These are phyloP conservation scores for Magnolia changhungtana DNA, from an alignment of 164 flowering plant genomes.

Conservation along the genomic window DNA sequence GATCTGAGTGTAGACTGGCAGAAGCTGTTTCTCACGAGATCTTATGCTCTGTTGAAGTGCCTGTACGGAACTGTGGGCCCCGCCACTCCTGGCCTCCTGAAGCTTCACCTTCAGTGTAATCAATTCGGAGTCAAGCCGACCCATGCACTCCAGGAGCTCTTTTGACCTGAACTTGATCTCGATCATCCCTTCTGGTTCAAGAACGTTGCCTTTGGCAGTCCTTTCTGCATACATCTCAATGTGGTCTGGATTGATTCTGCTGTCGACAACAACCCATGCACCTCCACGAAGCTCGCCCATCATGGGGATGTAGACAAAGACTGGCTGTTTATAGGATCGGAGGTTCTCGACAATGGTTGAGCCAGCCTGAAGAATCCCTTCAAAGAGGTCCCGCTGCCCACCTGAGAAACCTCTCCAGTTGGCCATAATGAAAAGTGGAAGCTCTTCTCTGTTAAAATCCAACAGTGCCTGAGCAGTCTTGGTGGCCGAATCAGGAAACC, in stretches of 20 bases:
- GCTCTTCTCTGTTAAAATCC: constrained; percentile 96
- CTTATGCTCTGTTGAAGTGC: constrained; percentile 57
- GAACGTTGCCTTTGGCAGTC: constrained; percentile 97
- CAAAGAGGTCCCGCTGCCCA: constrained; percentile 98
- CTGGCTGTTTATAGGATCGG: constrained; percentile 88
- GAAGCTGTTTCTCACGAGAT: constrained; percentile 80
- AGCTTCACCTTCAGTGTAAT: constrained; percentile 58
- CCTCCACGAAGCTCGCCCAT: constrained; percentile 99
- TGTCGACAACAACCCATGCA: constrained; percentile 99
- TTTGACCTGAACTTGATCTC: constrained; percentile 87
- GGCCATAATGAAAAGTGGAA: constrained; percentile 95
- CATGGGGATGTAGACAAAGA: constrained; percentile 95
- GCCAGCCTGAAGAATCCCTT: constrained; percentile 99
- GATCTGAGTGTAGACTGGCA: constrained; percentile 90
- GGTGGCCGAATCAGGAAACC: constrained; percentile 99
- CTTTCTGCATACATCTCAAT: constrained; percentile 97
- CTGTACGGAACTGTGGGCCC: constrained; percentile 24
- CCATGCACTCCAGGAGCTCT: constrained; percentile 91
- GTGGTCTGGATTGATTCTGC: constrained; percentile 84
- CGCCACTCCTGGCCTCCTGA: constrained; percentile 43
- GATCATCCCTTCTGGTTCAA: constrained; percentile 98
- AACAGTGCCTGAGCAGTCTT: constrained; percentile 92
- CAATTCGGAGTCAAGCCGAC: constrained; percentile 75
- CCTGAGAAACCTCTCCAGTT: constrained; percentile 99
- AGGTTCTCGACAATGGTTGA: constrained; percentile 97